Evolutionary conservation across 208 protist species (phyloP), one percentile per base, ranked within the genome.

Genomic region (Leishmania tropica): DNA sequence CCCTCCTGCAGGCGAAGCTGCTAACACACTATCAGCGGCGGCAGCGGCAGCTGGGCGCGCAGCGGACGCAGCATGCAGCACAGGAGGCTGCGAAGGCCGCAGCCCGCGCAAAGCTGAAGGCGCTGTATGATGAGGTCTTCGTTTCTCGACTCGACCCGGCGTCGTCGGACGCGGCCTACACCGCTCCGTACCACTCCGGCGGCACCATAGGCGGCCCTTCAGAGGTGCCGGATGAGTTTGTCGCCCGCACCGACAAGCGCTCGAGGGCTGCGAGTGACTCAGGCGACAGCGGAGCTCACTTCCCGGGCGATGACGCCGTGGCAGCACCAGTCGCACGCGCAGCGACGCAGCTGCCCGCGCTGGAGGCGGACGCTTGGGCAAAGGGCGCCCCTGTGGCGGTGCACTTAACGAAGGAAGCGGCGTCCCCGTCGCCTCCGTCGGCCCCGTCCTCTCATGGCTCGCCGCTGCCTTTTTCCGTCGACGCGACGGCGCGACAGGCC

Each of bases 1-100:
- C 60, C 8, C 80, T 92, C 8, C 78, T 96, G 37, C 86, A 91
- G 19, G 83, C 75, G 7, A 93, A 92, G 75, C 81, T 96, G 35
- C 62, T 90, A 42, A 81, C 86, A 0, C 90, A 90, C 82, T 83
- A 92, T 83, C 58, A 78, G 40, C 75, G 67, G 31, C 85, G 91
- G 17, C 91, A 93, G 42, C 71, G 81, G 75, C 56, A 70, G 68
- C 67, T 91, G n/a, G 87, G 87, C 6, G 83, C 71, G 0, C 74
- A 82, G 74, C 88, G 86, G 3, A 82, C 87, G 71, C 85, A 83
- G 42, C 58, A 81, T 17, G 83, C 79, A 11, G 80, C 70, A 8
- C 82, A 81, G 53, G 90, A 91, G 71, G 85, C 83, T 3, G 83
- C 81, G 15, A 83, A 83, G 0, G 65, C 17, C 13, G 40, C 64